A percentile compares a stretch with the other conserved stretches of the same genome.
phyloP scores from a whole-genome alignment of 2,329 filamentous ascomycete species.

The Paracamarosporium sp. region DNA sequence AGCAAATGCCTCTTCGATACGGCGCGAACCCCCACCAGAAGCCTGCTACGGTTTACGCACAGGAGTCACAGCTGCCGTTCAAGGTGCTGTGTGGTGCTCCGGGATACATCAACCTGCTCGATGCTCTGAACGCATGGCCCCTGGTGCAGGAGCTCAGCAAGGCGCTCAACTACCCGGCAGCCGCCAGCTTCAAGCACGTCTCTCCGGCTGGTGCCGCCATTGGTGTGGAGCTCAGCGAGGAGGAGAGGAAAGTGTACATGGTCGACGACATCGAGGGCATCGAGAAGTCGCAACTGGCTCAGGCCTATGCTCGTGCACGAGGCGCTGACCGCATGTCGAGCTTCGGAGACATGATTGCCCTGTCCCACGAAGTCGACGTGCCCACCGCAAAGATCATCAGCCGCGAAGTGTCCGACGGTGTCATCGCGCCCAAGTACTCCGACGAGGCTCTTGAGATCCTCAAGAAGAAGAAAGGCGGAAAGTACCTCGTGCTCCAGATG shows the following conservation, averaged over 20 bases:
- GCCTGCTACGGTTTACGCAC: slow-evolving; percentile 84
- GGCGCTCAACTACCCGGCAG: slow-evolving; percentile 85
- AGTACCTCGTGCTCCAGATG: slow-evolving; percentile 95
- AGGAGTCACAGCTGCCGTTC: slow-evolving; percentile 82
- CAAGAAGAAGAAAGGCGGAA: slow-evolving; percentile 97
- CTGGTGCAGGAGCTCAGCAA: slow-evolving; percentile 95
- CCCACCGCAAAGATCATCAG: slow-evolving; percentile 97
- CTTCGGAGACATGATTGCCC: slow-evolving; percentile 94
- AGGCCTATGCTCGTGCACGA: slow-evolving; percentile 93
- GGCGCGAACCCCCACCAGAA: slow-evolving; percentile 99
- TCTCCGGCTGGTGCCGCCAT: slow-evolving; percentile 96
- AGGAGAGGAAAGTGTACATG: slow-evolving; percentile 97
- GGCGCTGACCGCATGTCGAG: slow-evolving; percentile 98
- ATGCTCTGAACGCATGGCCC: slow-evolving; percentile 95
- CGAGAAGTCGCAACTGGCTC: slow-evolving; percentile 83
- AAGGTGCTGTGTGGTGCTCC: slow-evolving; percentile 89
- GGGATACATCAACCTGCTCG: slow-evolving; percentile 96
- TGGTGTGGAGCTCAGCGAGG: slow-evolving; percentile 81
- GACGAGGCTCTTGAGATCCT: slow-evolving; percentile 87
- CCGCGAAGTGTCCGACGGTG: slow-evolving; percentile 95
- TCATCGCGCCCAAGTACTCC: slow-evolving; percentile 88
- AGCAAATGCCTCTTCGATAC: slow-evolving; percentile 88
- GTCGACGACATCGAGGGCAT: slow-evolving; percentile 93
- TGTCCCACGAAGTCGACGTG: slow-evolving; percentile 89
- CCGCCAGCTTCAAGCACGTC: slow-evolving; percentile 97